A percentile compares a stretch with the other conserved stretches of the same genome.
Conservation (phyloP, 441 rosid species). For the Euphorbia schlechtendalii region DNA sequence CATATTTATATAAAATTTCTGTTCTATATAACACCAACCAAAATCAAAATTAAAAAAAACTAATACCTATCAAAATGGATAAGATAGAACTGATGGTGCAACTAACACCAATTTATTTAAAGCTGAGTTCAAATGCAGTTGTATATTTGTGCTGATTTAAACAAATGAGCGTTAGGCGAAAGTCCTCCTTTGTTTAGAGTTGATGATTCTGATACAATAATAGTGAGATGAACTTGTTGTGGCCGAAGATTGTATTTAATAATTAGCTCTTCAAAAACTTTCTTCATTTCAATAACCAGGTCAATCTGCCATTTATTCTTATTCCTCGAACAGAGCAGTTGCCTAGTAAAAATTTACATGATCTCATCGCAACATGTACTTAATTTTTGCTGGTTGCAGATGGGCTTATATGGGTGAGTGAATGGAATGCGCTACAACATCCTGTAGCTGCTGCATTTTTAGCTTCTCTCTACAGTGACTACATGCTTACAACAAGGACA, state of each 20-base stretch:
- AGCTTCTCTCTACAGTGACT: slow-evolving; percentile 85
- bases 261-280: slow-evolving; percentile 51
- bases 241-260: slow-evolving; percentile 56
- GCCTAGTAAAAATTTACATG: too few relatives aligned
- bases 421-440: slow-evolving; percentile 88
- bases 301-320: too few relatives aligned
- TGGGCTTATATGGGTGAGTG: slow-evolving; percentile 85
- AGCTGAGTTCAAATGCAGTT: neutral
- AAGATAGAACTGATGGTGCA: too few relatives aligned
- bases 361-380: neutral
- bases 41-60: neutral
- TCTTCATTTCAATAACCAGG: slow-evolving; percentile 50
- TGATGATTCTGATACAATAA: too few relatives aligned
- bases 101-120: neutral
- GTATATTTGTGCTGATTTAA: too few relatives aligned
- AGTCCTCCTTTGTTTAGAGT: too few relatives aligned
- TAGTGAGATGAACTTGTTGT: slow-evolving; percentile 46
- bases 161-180: too few relatives aligned
- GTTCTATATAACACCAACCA: too few relatives aligned
- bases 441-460: slow-evolving; percentile 92
- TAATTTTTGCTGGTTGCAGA: slow-evolving; percentile 38
- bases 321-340: too few relatives aligned
- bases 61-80: neutral
- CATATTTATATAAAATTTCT: neutral
- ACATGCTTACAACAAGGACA: slow-evolving; percentile 79